Evolutionary conservation across 169 alveolate genomes (phyloP), one percentile per base, ranked within the genome.

Genomic region (Neospora caninum): DNA sequence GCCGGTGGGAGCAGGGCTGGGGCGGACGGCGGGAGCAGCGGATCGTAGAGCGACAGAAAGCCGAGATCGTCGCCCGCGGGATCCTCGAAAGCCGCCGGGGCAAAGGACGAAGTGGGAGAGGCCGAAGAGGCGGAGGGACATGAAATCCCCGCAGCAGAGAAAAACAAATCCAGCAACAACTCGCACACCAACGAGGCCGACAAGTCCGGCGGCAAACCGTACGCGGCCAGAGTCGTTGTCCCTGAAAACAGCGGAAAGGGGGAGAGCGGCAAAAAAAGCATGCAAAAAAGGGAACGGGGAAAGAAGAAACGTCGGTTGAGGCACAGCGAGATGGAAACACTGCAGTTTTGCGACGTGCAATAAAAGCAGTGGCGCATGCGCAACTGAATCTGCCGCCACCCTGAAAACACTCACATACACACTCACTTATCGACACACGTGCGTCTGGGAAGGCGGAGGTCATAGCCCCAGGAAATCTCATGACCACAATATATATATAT

Each of bases 31-130:
- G 86, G 86, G 43, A 78, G 18, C 45, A 78, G 86, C 2, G 86
- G 86, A n/a, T 78, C 86, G 45, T 78, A 78, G 39, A 78, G 45
- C 39, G 86, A n/a, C 22, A 78, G 42, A 25, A 78, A 78, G 45
- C 86, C 86, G 13, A 78, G 9, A 43, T 78, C 86, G 45, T 78
- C 86, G 45, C n/a, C 45, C 29, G 43, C 18, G 13, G 45, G 49
- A 25, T 78, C 86, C 45, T 78, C 22, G 29, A 43, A 78, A 2
- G 86, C 22, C 45, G 86, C 27, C 39, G 45, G 42, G 43, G 86
- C 34, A 31, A n/a, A 2, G 45, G 86, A 4, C 45, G n/a, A 10
- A 13, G 86, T 16, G 7, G 86, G 20, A 78, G 86, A 78, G 20
- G 86, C 86, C 27, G 20, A 25, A 13, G 42, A 29, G n/a, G 86